Base-by-base conservation (phyloP, 2,329 filamentous ascomycete species). In the Lachnellula willkommii region DNA sequence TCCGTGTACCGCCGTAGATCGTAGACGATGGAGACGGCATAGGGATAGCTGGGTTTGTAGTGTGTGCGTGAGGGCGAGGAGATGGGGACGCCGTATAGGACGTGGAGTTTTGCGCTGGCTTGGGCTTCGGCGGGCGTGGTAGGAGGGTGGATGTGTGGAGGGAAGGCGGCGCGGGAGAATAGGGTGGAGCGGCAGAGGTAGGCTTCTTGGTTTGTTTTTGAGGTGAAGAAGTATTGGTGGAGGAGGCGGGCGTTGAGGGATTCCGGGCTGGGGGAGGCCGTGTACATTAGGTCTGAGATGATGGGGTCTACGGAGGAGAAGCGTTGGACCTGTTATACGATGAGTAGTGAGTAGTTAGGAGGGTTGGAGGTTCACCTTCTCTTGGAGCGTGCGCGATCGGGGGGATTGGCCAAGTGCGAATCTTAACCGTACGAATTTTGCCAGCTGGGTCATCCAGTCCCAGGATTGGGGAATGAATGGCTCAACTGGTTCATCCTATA, bases 21-120 rank as follows among this genome's bases (percentile, higher is more conserved):
- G 62, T 92, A 93, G 3, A 92, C 86, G 59, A 82, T 81, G 47
- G 83, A 81, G 53, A 83, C 79, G 1, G 89, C 88, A 61, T 78
- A 85, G 1, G 83, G 80, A 66, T 83, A 84, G 32, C 71, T 73
- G 39, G 63, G 65, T 15, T 48, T 47, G 45, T 55, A 63, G 26
- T 50, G 49, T 11, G 52, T 55, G n/a, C 61, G 57, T 7, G 57
- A 60, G 1, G 63, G 59, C 0, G 63, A 58, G 2, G 75, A 72
- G 5, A 83, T 73, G 0, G 84, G 80, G n/a, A 80, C 77, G 17
- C 88, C 88, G 60, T 83, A 86, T 28, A 89, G 73, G 60, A 81
- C 82, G 68, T 90, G 87, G 24, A 92, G 72, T 66, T 86, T 87
- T 24, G 88, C 88, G 60, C 83, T 86, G 61, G 80, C 74, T 71